phyloP scores from a whole-genome alignment of 164 flowering plant species.

The Vitis vinifera region ASM3070453v1 NC_081820.1:5313501-5314000 shows the following conservation, averaged over 20 bases:
- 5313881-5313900: too few species aligned
- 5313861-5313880: slow-evolving; percentile 32
- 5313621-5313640: not conserved
- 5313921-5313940: too few species aligned
- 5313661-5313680: not conserved
- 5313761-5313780: slow-evolving; percentile 21
- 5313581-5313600: slow-evolving; percentile 55
- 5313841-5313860: slow-evolving; percentile 45
- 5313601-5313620: slow-evolving; percentile 16
- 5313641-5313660: not conserved
- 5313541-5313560: too few species aligned
- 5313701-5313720: not conserved
- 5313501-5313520: too few species aligned
- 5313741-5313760: slow-evolving; percentile 18
- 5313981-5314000: too few species aligned
- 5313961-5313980: too few species aligned
- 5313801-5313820: slow-evolving; percentile 4
- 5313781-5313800: slow-evolving; percentile 18
- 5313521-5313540: too few species aligned
- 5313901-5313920: too few species aligned
- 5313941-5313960: too few species aligned
- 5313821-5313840: slow-evolving; percentile 13
- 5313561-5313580: slow-evolving; percentile 65
- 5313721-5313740: not conserved
- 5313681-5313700: not conserved